These are phyloP conservation scores for Chalara sp. DNA, from an alignment of 2,329 filamentous ascomycete species.

Conservation along the genomic window DNA sequence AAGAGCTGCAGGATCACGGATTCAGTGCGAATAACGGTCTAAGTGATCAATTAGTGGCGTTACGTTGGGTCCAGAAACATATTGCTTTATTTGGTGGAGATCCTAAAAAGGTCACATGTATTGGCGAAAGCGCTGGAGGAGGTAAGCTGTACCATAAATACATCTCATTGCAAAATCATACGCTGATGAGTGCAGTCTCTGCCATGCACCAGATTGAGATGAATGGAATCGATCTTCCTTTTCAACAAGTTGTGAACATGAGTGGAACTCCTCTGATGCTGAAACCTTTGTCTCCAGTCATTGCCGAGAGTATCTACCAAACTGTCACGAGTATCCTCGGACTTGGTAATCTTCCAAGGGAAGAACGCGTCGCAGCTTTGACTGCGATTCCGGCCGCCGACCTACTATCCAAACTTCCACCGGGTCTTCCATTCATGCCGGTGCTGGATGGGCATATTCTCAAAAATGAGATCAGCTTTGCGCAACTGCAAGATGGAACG, in stretches of 20 bases:
- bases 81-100: conserved; percentile 52
- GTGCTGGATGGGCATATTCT: no score
- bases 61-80: conserved; percentile 52
- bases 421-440: background rate
- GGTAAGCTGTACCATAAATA: background rate
- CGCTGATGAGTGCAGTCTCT: conserved; percentile 10
- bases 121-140: conserved; percentile 50
- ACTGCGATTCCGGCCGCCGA: conserved; percentile 15
- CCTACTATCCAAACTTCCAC: background rate
- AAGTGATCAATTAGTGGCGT: conserved; percentile 48
- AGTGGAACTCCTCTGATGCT: conserved; percentile 37
- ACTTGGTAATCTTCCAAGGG: conserved; percentile 29
- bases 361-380: conserved; percentile 34
- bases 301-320: conserved; percentile 36
- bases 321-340: conserved; percentile 33
- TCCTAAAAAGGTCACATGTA: conserved; percentile 45
- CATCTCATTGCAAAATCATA: background rate
- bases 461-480: no score
- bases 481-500: no score
- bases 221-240: conserved; percentile 23
- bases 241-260: conserved; percentile 36
- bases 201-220: conserved; percentile 30
- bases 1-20: conserved; percentile 31
- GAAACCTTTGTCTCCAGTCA: conserved; percentile 30
- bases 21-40: conserved; percentile 50